Percentiles rank a stretch among this genome's conserved stretches.
Evolutionary conservation across 345 rosid species (phyloP).

Genomic region (Combretum micranthum): DNA sequence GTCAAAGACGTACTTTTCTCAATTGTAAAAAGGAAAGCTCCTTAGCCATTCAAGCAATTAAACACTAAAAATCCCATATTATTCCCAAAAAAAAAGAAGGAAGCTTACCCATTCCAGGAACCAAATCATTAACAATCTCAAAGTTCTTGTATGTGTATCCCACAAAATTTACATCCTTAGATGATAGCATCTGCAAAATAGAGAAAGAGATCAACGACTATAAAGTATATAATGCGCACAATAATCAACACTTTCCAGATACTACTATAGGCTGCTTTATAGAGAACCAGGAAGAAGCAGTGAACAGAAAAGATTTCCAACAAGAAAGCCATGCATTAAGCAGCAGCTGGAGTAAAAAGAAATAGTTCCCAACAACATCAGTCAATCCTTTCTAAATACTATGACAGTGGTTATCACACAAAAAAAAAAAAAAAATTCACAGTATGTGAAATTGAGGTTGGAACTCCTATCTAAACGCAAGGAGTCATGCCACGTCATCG

Average conservation of each 20-base stretch:
- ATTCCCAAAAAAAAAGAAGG: constrained; percentile 3
- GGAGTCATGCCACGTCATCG: no score
- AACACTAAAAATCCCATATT: background rate
- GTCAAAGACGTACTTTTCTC: no score
- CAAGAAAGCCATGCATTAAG: no score
- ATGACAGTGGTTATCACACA: no score
- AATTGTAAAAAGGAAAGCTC: background rate
- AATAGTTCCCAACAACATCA: no score
- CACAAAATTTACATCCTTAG: constrained; percentile 67
- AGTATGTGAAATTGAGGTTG: no score
- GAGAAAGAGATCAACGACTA: constrained; percentile 1
- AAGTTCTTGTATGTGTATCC: constrained; percentile 80
- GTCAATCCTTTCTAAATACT: no score
- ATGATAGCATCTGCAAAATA: constrained; percentile 61
- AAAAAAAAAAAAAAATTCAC: no score
- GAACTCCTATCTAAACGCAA: no score
- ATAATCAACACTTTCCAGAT: background rate
- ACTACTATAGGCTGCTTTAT: background rate
- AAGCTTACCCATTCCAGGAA: constrained; percentile 62
- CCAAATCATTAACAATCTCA: constrained; percentile 69
- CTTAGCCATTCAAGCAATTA: background rate
- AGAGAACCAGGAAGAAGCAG: no score
- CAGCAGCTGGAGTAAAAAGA: no score
- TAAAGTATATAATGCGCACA: background rate
- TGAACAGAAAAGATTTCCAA: no score